Conservation (phyloP, 305 asterid species). For the Ilex paraguariensis region DNA sequence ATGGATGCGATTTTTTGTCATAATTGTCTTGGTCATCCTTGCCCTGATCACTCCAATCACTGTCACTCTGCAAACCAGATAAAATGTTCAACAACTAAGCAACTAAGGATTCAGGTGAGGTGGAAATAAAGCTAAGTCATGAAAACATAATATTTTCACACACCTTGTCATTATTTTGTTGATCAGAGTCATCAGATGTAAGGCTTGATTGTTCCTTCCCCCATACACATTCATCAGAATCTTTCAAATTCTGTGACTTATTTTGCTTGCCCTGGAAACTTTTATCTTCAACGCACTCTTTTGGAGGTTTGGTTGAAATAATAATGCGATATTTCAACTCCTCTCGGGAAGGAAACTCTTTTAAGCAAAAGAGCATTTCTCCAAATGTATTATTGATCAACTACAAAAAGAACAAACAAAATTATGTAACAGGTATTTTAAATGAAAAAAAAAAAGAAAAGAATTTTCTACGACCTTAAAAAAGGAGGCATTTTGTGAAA, state of each 20-base stretch:
- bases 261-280: slow-evolving; percentile 19
- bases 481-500: slow-evolving; percentile 5
- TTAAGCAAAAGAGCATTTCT: slow-evolving; percentile 57
- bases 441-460: not conserved
- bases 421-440: slow-evolving; percentile 4
- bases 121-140: not conserved
- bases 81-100: not conserved
- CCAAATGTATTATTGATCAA: slow-evolving; percentile 60
- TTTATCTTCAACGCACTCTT: slow-evolving; percentile 56
- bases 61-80: slow-evolving; percentile 15
- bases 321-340: slow-evolving; percentile 60
- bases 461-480: not conserved
- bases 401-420: slow-evolving; percentile 17
- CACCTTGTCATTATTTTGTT: slow-evolving; percentile 28
- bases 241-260: slow-evolving; percentile 23
- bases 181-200: slow-evolving; percentile 14
- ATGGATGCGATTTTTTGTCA: slow-evolving; percentile 18
- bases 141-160: not conserved
- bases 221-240: slow-evolving; percentile 42
- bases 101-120: slow-evolving; percentile 19
- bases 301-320: slow-evolving; percentile 91
- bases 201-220: slow-evolving; percentile 35
- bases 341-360: slow-evolving; percentile 81
- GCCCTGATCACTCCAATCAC: slow-evolving; percentile 13
- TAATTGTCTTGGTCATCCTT: slow-evolving; percentile 29